These are phyloP conservation scores for Globisporangium radiosum DNA, from an alignment of 352 stramenopile genomes.

Conservation along the genomic window DNA sequence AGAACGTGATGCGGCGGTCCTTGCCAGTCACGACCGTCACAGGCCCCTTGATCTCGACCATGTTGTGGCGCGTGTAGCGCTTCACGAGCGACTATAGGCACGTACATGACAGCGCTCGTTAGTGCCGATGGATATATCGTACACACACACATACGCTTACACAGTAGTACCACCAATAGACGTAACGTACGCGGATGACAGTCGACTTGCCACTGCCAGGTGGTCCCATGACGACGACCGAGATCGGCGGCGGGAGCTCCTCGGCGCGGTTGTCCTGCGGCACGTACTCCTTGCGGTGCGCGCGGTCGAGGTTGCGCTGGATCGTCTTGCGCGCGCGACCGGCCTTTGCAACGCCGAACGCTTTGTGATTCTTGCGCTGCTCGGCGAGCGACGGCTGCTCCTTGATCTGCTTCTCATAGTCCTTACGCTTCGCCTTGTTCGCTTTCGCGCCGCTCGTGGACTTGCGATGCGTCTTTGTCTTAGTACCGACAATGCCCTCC, in stretches of 20 bases:
- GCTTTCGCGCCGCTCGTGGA: slow-evolving; percentile 86
- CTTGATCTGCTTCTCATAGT: slow-evolving; percentile 80
- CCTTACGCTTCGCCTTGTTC: slow-evolving; percentile 94
- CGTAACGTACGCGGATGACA: slow-evolving; percentile 87
- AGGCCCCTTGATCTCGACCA: slow-evolving; percentile 95
- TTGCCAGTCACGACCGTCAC: slow-evolving; percentile 99
- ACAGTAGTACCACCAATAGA: slow-evolving; percentile 7
- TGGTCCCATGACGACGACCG: slow-evolving; percentile 98
- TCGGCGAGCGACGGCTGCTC: slow-evolving; percentile 79
- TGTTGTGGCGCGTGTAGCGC: slow-evolving; percentile 98
- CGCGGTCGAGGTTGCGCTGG: slow-evolving; percentile 97
- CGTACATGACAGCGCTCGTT: too few relatives aligned
- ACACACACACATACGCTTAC: background rate
- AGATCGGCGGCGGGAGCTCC: slow-evolving; percentile 89
- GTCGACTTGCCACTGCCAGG: slow-evolving; percentile 96
- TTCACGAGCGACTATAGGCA: slow-evolving; percentile 93
- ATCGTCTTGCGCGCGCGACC: slow-evolving; percentile 93
- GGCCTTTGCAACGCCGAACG: slow-evolving; percentile 96
- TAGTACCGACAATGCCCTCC: slow-evolving; percentile 24
- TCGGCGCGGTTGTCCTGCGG: slow-evolving; percentile 76
- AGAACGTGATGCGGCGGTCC: slow-evolving; percentile 96
- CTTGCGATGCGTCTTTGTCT: slow-evolving; percentile 75
- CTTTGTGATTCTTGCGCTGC: slow-evolving; percentile 95
- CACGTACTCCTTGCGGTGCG: slow-evolving; percentile 97
- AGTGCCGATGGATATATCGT: too few relatives aligned